These are phyloP conservation scores for Trametopsis cervina DNA, from an alignment of 768 basidiomycete genomes.

Conservation along the genomic window DNA sequence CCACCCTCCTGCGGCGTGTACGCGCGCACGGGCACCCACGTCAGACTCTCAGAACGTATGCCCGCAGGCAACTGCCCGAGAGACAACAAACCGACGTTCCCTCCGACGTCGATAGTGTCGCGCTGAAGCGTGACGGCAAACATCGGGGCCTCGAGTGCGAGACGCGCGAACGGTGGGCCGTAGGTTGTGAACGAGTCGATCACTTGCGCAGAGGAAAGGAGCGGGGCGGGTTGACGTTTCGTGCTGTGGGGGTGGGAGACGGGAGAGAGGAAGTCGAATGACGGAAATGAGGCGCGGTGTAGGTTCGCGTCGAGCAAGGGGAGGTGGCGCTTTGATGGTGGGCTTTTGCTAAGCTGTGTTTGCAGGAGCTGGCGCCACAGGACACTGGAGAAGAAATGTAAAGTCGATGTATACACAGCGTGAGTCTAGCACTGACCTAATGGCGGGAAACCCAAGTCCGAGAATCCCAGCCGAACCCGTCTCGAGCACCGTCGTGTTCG, in stretches of 20 bases:
- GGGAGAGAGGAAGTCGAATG: slow-evolving; percentile 7
- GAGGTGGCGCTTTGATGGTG: neutral
- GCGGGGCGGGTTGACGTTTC: slow-evolving; percentile 6
- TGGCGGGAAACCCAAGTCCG: slow-evolving; percentile 68
- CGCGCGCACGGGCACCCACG: slow-evolving; percentile 57
- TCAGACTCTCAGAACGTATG: slow-evolving; percentile 41
- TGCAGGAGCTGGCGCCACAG: slow-evolving; percentile 21
- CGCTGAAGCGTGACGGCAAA: slow-evolving; percentile 57
- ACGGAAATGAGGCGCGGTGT: slow-evolving; percentile 11
- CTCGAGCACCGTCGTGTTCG: slow-evolving; percentile 55
- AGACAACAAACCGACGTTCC: slow-evolving; percentile 57
- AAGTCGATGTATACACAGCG: neutral
- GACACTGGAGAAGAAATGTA: slow-evolving; percentile 10
- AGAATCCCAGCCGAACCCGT: slow-evolving; percentile 61
- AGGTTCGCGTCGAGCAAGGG: slow-evolving; percentile 10
- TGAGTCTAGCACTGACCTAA: slow-evolving; percentile 38
- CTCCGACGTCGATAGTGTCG: slow-evolving; percentile 59
- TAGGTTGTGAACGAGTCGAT: slow-evolving; percentile 24
- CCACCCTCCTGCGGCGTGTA: slow-evolving; percentile 50
- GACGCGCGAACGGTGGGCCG: slow-evolving; percentile 28
- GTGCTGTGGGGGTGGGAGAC: neutral
- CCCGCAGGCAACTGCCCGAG: slow-evolving; percentile 57
- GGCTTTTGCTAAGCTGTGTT: slow-evolving; percentile 5
- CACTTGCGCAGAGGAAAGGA: slow-evolving; percentile 14
- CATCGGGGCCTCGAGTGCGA: slow-evolving; percentile 30